phyloP scores from a whole-genome alignment of 305 asterid genomes.

The Fraxinus dipetala region DNA sequence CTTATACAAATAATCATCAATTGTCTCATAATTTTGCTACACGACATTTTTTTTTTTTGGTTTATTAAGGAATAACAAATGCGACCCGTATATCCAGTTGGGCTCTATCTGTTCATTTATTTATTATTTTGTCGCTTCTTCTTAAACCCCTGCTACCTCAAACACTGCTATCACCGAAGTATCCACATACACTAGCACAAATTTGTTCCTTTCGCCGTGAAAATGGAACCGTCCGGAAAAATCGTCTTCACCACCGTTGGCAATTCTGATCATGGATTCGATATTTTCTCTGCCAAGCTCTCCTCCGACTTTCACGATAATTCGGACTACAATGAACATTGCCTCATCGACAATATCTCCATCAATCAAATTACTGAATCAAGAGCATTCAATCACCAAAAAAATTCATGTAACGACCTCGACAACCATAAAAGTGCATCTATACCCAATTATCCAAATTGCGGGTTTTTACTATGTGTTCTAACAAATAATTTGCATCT shows the following conservation, averaged over 20 bases:
- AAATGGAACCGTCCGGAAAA: slow-evolving; percentile 61
- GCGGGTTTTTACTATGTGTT: too few relatives aligned
- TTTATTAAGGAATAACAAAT: too few relatives aligned
- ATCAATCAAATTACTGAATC: slow-evolving; percentile 24
- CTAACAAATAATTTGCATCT: too few relatives aligned
- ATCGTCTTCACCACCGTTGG: slow-evolving; percentile 60
- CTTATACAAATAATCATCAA: too few relatives aligned
- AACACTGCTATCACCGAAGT: background rate
- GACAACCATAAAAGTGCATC: too few relatives aligned
- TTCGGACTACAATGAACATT: slow-evolving; percentile 30
- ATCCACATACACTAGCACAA: background rate
- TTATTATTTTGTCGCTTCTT: too few relatives aligned
- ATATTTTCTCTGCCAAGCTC: slow-evolving; percentile 52
- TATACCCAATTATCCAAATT: too few relatives aligned
- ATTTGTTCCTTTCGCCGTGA: background rate
- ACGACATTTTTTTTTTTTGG: too few relatives aligned
- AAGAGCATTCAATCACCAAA: too few relatives aligned
- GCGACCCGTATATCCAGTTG: background rate
- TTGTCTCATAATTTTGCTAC: too few relatives aligned
- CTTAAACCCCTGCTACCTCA: background rate
- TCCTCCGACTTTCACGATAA: slow-evolving; percentile 23
- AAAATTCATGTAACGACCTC: too few relatives aligned
- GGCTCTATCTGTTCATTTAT: background rate
- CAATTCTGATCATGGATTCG: slow-evolving; percentile 60
- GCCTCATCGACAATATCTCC: slow-evolving; percentile 67